Conservation (phyloP, 306 rosid species). For the Quercus berberidifolia region DNA sequence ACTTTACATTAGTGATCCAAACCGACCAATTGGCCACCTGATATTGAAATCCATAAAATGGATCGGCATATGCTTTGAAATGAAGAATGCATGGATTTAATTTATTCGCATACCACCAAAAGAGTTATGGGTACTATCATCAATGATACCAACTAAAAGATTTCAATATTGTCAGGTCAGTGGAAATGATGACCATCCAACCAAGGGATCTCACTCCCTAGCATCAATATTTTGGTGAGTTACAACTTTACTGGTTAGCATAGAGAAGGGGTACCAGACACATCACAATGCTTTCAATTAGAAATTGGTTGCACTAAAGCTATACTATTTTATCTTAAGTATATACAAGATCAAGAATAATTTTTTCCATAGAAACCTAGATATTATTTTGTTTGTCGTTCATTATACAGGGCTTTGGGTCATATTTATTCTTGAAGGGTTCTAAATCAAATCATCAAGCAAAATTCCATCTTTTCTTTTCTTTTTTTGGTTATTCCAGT, state of each 20-base stretch:
- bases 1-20: constrained; percentile 10
- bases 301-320: background rate
- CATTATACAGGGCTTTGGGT: background rate
- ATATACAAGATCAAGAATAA: background rate
- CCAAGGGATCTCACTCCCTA: background rate
- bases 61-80: background rate
- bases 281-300: background rate
- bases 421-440: background rate
- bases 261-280: background rate
- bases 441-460: background rate
- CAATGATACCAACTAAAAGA: background rate
- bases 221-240: background rate
- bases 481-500: background rate
- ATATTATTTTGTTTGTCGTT: background rate
- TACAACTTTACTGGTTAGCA: background rate
- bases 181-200: background rate
- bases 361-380: background rate
- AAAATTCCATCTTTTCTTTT: background rate
- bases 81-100: background rate
- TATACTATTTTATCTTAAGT: background rate
- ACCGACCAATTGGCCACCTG: background rate
- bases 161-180: too few species aligned
- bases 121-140: background rate
- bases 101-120: background rate
- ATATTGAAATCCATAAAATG: background rate